Base-by-base conservation (phyloP, 176 grass and related monocot species). In the Raddia distichophylla region DNA sequence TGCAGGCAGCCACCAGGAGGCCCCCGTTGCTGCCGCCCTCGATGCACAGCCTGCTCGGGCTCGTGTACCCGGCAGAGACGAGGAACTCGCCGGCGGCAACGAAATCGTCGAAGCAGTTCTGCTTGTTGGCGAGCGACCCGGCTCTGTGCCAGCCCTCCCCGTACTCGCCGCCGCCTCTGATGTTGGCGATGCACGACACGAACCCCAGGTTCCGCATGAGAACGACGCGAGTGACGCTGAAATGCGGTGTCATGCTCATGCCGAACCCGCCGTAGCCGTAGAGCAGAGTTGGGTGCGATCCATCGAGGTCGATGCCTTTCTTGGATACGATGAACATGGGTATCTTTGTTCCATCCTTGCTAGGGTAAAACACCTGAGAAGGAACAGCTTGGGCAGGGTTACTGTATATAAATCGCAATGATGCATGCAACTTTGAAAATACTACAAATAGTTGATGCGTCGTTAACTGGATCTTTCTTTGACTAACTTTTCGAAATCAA, bases 41-140 rank as follows among this genome's bases (percentile, higher is more conserved):
- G 68, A 98, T 69, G 86, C 95, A 98, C 53, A 95, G 74, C 17
- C 81, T 40, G 43, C 81, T 72, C 20, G 86, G 79, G 78, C 54
- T 88, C 3, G 92, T 98, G 83, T 98, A 93, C 3, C 92, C 90
- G 7, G 88, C 58, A 22, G 90, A 69, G 5, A 98, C 78, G 59
- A 98, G 90, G 79, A 91, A 95, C 65, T 95, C 92, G 16, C 83
- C 90, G 34, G 86, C 78, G 14, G 95, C 78, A 69, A 90, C 10
- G 75, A 98, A 98, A 52, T 98, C 95, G 60, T 98, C 84, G 86
- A 98, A 98, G 87, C 92, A 94, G 80, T 98, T 98, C 75, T 98
- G 95, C 85, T 98, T 98, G 60, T 95, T 91, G 0, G 78, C 83
- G 1, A 93, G 88, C 5, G 90, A 86, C 20, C 95, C 90, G 17